Conservation (phyloP, 129 eudicot species). For the Silybum marianum region DNA sequence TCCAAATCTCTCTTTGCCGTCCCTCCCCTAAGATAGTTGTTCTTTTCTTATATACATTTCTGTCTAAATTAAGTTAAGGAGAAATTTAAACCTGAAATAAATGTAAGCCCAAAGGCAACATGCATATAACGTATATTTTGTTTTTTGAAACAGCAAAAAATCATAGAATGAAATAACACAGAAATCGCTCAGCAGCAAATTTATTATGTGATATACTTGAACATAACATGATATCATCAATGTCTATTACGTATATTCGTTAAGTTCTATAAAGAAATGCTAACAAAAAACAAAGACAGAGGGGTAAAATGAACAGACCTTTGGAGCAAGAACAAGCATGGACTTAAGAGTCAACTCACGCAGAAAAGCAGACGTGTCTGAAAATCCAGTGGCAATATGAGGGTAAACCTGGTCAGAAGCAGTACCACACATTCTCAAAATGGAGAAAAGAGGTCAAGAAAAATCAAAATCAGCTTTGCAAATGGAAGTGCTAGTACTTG, state of each 20-base stretch:
- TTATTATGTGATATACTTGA: background rate
- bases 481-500: background rate
- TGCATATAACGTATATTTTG: background rate
- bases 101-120: background rate
- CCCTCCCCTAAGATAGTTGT: background rate
- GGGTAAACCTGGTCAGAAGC: slow-evolving; percentile 68
- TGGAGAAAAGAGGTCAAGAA: background rate
- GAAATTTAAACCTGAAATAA: background rate
- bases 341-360: slow-evolving; percentile 95
- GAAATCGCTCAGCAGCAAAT: background rate
- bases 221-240: background rate
- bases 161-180: background rate
- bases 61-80: background rate
- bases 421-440: slow-evolving; percentile 18
- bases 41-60: background rate
- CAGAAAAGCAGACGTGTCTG: slow-evolving; percentile 93
- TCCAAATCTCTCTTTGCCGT: background rate
- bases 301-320: slow-evolving; percentile 44
- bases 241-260: background rate
- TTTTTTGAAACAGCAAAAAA: background rate
- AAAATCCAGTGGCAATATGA: slow-evolving; percentile 91
- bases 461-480: slow-evolving; percentile 11
- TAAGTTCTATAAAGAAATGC: background rate
- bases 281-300: background rate
- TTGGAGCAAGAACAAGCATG: slow-evolving; percentile 95